Conservation (phyloP, 1,139 yeast genomes). For the Kluyveromyces sp. region DNA sequence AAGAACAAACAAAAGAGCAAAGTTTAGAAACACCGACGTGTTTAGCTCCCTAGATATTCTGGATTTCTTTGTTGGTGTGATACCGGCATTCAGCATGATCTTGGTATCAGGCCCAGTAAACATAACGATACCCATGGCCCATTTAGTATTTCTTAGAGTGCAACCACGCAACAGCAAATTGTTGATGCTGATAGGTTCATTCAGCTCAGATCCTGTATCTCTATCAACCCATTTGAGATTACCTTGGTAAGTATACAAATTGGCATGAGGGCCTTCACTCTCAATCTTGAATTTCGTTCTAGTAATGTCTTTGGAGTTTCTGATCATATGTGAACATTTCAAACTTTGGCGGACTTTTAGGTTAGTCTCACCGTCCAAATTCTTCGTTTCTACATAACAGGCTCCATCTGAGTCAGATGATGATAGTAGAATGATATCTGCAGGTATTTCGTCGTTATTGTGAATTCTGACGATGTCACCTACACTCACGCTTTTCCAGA, state of each 20-base stretch:
- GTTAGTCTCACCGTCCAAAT: slow-evolving; percentile 94
- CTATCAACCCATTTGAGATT: slow-evolving; percentile 36
- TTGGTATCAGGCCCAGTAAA: slow-evolving; percentile 90
- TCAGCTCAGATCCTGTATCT: slow-evolving; percentile 39
- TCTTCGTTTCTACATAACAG: slow-evolving; percentile 89
- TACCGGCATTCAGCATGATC: slow-evolving; percentile 88
- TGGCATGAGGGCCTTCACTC: slow-evolving; percentile 84
- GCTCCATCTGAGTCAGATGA: slow-evolving; percentile 86
- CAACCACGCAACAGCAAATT: slow-evolving; percentile 85
- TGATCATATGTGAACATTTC: slow-evolving; percentile 57
- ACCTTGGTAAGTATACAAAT: slow-evolving; percentile 81
- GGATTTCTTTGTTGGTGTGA: slow-evolving; percentile 83
- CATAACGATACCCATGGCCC: slow-evolving; percentile 85
- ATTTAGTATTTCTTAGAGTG: slow-evolving; percentile 82
- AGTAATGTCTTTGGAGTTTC: slow-evolving; percentile 65
- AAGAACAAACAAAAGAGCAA: slow-evolving; percentile 61
- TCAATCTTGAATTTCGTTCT: slow-evolving; percentile 77
- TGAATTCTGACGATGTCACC: slow-evolving; percentile 85
- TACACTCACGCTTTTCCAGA: slow-evolving; percentile 84
- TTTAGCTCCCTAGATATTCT: slow-evolving; percentile 80
- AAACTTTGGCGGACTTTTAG: slow-evolving; percentile 74
- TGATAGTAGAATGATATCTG: slow-evolving; percentile 73
- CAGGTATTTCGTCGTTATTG: slow-evolving; percentile 89
- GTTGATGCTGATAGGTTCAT: slow-evolving; percentile 73
- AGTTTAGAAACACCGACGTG: slow-evolving; percentile 72